Percentiles rank a stretch among this genome's conserved stretches.
Conservation (phyloP, 1,284 basidiomycete species). For the Pyrrhoderma lamaoense region DNA sequence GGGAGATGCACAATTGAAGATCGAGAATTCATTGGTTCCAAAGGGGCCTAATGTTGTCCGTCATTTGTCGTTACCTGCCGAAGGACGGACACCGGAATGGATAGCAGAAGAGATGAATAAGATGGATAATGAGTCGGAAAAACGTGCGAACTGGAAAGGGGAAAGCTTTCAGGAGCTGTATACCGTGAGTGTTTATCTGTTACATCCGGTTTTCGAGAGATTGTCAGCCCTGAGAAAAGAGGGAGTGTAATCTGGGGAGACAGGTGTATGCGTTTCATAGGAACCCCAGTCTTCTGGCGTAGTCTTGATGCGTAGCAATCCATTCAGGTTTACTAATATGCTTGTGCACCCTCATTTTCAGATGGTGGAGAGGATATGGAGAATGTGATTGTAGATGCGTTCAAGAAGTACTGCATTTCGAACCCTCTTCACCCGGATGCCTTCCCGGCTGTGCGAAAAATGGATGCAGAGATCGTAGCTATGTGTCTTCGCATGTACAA, state of each 20-base stretch:
- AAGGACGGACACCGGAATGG: constrained; percentile 71
- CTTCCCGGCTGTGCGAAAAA: constrained; percentile 91
- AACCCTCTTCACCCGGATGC: constrained; percentile 96
- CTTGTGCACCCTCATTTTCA: constrained; percentile 23
- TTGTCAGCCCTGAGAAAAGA: no score
- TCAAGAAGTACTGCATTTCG: constrained; percentile 66
- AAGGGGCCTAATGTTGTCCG: constrained; percentile 53
- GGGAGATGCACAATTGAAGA: constrained; percentile 53
- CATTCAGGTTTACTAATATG: no score
- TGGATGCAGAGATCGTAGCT: constrained; percentile 96
- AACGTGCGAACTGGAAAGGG: constrained; percentile 58
- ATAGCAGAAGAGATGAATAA: constrained; percentile 72
- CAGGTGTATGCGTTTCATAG: no score
- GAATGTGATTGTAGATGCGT: constrained; percentile 62
- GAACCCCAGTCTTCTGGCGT: no score
- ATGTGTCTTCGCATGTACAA: constrained; percentile 90
- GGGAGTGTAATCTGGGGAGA: no score
- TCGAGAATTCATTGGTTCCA: constrained; percentile 64
- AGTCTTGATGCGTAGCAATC: no score
- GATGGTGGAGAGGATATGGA: constrained; percentile 82
- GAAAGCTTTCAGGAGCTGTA: constrained; percentile 82
- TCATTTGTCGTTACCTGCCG: constrained; percentile 57
- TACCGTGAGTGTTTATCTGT: constrained; percentile 55
- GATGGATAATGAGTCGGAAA: constrained; percentile 57
- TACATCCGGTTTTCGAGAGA: not conserved